Evolutionary conservation across 2,329 filamentous ascomycete genomes (phyloP), one percentile per base, ranked within the genome.

Genomic region (Aspergillus neoniger): DNA sequence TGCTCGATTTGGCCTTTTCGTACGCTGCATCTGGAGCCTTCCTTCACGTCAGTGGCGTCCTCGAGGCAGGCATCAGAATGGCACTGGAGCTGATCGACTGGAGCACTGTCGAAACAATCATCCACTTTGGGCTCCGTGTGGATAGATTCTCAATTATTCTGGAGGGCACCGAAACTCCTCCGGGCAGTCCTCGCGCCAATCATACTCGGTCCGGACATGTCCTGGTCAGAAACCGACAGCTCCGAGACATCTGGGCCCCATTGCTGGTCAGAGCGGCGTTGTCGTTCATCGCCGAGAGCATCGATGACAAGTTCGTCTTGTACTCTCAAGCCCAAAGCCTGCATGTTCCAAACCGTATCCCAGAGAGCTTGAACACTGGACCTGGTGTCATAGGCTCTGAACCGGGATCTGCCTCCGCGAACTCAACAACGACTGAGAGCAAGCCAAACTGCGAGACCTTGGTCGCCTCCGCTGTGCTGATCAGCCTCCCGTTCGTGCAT

Each of bases 21-120:
- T 76, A 76, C 57, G 70, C 68, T 15, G 60, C 65, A 2, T 67
- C 67, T 0, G 74, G 74, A 0, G 69, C 70, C 0, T 76, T 76
- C 55, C 63, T 77, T 17, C 63, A 65, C 6, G 51, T 69, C 6
- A 54, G 47, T 4, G 60, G 60, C 1, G 63, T 76, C 44, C 61
- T 69, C n/a, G 57, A 69, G 9, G 60, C 64, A 0, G 74, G 71
- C 0, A 63, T 75, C 30, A 53, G 64, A 1, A 55, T 76, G 30
- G 69, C 66, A 6, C 39, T 68, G 3, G 58, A 60, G 0, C 49
- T 65, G 3, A 63, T 76, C 3, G 59, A 64, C 43, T 75, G 72
- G 73, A 62, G 67, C 8, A 75, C 65, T 12, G 55, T 74, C 32
- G 72, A 76, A 52, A 52, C 64, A 3, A 55, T 72, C 6, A 56